A percentile compares a stretch with the other conserved stretches of the same genome.
phyloP scores from a whole-genome alignment of 495 filamentous ascomycete genomes.

The Penicillium atrosanguineum region DNA sequence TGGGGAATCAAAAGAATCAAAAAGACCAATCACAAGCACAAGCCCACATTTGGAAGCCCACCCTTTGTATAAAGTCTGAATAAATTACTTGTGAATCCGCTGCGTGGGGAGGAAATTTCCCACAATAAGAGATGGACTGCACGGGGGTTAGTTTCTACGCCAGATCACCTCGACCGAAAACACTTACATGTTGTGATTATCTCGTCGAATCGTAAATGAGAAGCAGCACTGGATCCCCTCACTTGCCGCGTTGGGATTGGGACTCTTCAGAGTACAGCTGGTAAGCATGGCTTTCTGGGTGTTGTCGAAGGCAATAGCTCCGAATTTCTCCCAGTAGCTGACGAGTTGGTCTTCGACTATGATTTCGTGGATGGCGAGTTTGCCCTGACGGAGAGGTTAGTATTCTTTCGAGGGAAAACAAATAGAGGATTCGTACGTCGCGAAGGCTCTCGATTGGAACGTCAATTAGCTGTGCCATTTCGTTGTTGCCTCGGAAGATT shows the following conservation, averaged over 20 bases:
- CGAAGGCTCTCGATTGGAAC: conserved; percentile 86
- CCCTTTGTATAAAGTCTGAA: neutral
- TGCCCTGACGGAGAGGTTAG: conserved; percentile 58
- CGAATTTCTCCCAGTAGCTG: conserved; percentile 98
- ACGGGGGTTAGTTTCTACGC: conserved; percentile 12
- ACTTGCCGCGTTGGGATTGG: conserved; percentile 60
- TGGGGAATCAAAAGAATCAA: conserved; percentile 17
- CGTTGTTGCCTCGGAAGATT: conserved; percentile 96
- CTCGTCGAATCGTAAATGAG: conserved; percentile 91
- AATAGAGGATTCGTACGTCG: conserved; percentile 62
- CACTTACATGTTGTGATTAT: conserved; percentile 94
- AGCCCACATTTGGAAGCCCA: neutral
- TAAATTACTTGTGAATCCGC: conserved; percentile 25
- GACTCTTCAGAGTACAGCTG: conserved; percentile 87
- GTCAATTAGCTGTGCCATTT: conserved; percentile 96
- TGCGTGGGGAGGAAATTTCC: conserved; percentile 85
- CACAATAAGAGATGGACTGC: conserved; percentile 87
- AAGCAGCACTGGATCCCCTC: conserved; percentile 91
- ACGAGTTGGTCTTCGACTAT: conserved; percentile 91
- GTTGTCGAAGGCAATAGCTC: conserved; percentile 94
- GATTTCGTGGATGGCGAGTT: conserved; percentile 93
- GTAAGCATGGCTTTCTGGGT: conserved; percentile 97
- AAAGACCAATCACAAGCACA: neutral
- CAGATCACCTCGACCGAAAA: neutral
- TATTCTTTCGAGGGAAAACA: neutral